Evolutionary conservation across 495 filamentous ascomycete genomes (phyloP), one percentile per base, ranked within the genome.

Genomic region (Neurospora africana): DNA sequence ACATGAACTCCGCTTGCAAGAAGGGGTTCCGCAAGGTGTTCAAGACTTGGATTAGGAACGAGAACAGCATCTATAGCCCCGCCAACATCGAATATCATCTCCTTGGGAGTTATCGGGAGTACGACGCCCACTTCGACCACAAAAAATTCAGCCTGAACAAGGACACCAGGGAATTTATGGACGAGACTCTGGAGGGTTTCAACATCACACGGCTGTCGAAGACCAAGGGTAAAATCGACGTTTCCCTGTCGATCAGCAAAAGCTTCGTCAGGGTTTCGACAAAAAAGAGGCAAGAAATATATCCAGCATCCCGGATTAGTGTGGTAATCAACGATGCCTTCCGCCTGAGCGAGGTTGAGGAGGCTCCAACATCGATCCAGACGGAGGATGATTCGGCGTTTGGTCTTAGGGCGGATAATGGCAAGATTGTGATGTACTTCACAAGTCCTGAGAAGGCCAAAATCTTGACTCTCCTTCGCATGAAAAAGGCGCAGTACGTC

Each of bases 191-290:
- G 74, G 89, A 87, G 72, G 86, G 88, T n/a, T 90, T 87, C 75
- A 87, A 90, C 71, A 85, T 91, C 73, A 89, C 85, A 21, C 78
- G 86, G 65, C 81, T 90, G 53, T 90, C 89, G 3, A 90, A 89
- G 75, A 88, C 87, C 1, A 89, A 88, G 73, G 89, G 88, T 15
- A 88, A 89, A 78, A 87, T 89, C 65, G 89, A 90, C 23, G 88
- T 91, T 7, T 80, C 86, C 17, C 87, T 91, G 72, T 89, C 89
- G 78, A 84, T 91, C 17, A 89, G 89, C 58, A 86, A 83, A 61
- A 87, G 89, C 71, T 91, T 89, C 76, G 87, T 91, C n/a, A 89
- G 90, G 72, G 85, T 91, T 69, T 89, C 88, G 10, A 90, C 89
- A 19, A 83, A 84, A 58, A 88, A 89, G 79, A 89, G 88, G 75